Evolutionary conservation across 345 rosid species (phyloP).

Genomic region (Noccaea caerulescens): DNA sequence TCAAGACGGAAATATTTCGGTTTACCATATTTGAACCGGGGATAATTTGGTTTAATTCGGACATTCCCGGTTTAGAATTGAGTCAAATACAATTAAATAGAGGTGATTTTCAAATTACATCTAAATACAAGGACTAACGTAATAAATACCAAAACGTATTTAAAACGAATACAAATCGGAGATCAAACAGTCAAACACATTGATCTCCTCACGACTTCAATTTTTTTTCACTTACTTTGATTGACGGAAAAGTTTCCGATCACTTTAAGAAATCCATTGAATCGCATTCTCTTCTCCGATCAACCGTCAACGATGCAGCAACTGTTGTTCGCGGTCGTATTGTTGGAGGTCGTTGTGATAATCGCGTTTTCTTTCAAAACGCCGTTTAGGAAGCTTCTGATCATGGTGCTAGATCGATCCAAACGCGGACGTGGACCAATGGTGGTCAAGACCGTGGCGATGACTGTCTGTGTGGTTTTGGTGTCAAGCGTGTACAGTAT

Average conservation of each 20-base stretch:
- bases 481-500: too few species aligned
- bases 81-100: not conserved
- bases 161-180: not conserved
- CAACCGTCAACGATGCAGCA: conserved; percentile 51
- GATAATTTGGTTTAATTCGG: not conserved
- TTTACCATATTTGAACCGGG: not conserved
- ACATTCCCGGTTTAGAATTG: not conserved
- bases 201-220: conserved; percentile 11
- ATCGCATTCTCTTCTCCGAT: too few species aligned
- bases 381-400: conserved; percentile 70
- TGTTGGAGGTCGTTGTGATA: conserved; percentile 58
- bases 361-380: conserved; percentile 60
- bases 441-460: conserved; percentile 65
- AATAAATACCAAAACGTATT: not conserved
- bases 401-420: conserved; percentile 58
- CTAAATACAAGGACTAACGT: not conserved
- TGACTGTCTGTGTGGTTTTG: conserved; percentile 53
- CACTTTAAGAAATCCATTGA: not conserved
- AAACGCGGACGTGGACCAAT: conserved; percentile 86
- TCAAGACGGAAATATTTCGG: not conserved
- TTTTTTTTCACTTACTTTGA: not conserved
- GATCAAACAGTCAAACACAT: not conserved
- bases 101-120: not conserved
- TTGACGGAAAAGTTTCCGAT: conserved; percentile 3
- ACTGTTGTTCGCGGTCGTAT: conserved; percentile 56